Evolutionary conservation across 2,329 filamentous ascomycete species (phyloP).

Genomic region (Sphaceloma murrayae): DNA sequence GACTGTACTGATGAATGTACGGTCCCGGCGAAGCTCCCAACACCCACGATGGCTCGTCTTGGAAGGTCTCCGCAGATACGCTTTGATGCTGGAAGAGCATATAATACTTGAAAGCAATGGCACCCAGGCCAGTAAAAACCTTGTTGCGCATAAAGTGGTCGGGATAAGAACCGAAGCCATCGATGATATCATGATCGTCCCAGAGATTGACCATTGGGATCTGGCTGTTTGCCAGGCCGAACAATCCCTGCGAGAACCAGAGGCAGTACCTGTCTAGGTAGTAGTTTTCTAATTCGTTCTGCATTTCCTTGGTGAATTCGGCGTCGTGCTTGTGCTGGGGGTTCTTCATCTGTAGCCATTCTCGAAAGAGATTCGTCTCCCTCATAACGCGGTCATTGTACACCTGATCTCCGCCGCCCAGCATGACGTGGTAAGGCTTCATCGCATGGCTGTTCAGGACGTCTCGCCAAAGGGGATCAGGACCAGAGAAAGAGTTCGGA

Average conservation of each 20-base stretch:
- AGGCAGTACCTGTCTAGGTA: conserved; percentile 80
- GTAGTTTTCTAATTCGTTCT: conserved; percentile 77
- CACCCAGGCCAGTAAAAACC: conserved; percentile 81
- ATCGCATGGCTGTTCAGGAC: conserved; percentile 88
- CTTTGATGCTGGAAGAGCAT: conserved; percentile 98
- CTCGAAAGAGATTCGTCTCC: conserved; percentile 64
- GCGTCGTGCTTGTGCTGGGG: conserved; percentile 67
- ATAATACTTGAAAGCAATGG: conserved; percentile 95
- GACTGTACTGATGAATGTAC: conserved; percentile 78
- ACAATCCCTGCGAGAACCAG: conserved; percentile 96
- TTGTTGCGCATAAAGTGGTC: conserved; percentile 84
- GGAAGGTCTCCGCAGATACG: conserved; percentile 66
- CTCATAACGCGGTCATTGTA: conserved; percentile 82
- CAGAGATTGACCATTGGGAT: conserved; percentile 99
- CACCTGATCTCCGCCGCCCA: conserved; percentile 92
- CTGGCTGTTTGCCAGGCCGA: conserved; percentile 82
- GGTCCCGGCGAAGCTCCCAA: conserved; percentile 71
- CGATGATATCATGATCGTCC: conserved; percentile 68
- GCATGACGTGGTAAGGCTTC: conserved; percentile 93
- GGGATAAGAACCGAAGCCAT: conserved; percentile 84
- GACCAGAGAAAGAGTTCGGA: conserved; percentile 72
- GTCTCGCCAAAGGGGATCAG: conserved; percentile 94
- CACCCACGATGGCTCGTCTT: conserved; percentile 83
- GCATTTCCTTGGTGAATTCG: conserved; percentile 71
- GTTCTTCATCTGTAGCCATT: conserved; percentile 77